These are phyloP conservation scores for Melaleuca alternifolia DNA, from an alignment of 345 rosid species.

Conservation along the genomic window DNA sequence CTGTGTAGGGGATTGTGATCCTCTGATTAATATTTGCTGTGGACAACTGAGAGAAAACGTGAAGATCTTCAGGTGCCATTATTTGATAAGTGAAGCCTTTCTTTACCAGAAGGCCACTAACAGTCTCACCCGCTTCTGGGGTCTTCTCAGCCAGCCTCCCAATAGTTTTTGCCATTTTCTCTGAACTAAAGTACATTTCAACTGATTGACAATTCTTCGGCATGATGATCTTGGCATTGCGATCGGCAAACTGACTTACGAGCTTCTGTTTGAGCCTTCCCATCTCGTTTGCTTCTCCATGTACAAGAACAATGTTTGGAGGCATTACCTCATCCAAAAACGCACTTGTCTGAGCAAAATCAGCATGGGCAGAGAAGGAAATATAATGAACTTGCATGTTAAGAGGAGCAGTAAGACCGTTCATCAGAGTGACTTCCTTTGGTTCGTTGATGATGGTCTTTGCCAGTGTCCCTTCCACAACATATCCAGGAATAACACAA, in stretches of 20 bases:
- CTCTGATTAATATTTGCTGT: slow-evolving; percentile 80
- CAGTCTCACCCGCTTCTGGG: slow-evolving; percentile 69
- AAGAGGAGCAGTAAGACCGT: slow-evolving; percentile 79
- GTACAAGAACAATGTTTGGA: slow-evolving; percentile 90
- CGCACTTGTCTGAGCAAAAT: slow-evolving; percentile 90
- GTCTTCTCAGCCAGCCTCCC: slow-evolving; percentile 81
- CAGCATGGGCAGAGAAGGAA: slow-evolving; percentile 94
- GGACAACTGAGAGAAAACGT: slow-evolving; percentile 87
- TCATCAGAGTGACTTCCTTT: slow-evolving; percentile 90
- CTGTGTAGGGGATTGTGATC: slow-evolving; percentile 65
- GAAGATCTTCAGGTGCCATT: slow-evolving; percentile 97
- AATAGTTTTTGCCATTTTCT: slow-evolving; percentile 88
- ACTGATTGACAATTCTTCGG: slow-evolving; percentile 94
- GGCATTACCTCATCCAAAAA: slow-evolving; percentile 92
- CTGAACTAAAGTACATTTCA: slow-evolving; percentile 74
- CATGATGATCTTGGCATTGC: slow-evolving; percentile 70
- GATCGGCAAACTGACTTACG: slow-evolving; percentile 55
- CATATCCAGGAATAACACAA: slow-evolving; percentile 79
- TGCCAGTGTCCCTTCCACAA: slow-evolving; percentile 73
- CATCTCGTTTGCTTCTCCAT: slow-evolving; percentile 93
- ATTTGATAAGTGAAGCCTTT: slow-evolving; percentile 93
- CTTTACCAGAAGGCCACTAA: slow-evolving; percentile 80
- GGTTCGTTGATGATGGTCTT: slow-evolving; percentile 86
- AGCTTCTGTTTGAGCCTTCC: slow-evolving; percentile 90
- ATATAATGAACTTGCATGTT: slow-evolving; percentile 91